These are phyloP conservation scores for Cyberlindnera samutprakarnensis DNA, from an alignment of 805 yeast species.

Conservation along the genomic window DNA sequence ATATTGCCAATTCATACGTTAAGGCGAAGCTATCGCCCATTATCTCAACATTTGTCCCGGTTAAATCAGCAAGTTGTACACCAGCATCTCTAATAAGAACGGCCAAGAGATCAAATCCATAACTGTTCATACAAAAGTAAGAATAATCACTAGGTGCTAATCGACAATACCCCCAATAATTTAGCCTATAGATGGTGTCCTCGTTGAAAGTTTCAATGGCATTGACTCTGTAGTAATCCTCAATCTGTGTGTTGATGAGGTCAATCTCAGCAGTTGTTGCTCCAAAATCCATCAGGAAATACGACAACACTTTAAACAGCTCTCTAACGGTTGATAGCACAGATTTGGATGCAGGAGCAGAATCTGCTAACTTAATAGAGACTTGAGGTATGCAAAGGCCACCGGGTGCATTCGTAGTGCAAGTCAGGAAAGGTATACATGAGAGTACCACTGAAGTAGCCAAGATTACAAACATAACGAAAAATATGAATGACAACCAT, in stretches of 20 bases:
- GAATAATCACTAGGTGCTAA: slow-evolving; percentile 17
- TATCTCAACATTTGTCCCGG: slow-evolving; percentile 31
- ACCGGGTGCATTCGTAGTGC: slow-evolving; percentile 9
- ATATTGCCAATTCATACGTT: slow-evolving; percentile 30
- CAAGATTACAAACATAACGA: too few relatives aligned
- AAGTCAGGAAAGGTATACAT: too few relatives aligned
- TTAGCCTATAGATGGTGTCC: slow-evolving; percentile 35
- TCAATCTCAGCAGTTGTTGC: slow-evolving; percentile 15
- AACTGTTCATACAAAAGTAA: slow-evolving; percentile 27
- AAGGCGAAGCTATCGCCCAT: slow-evolving; percentile 35
- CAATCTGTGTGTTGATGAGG: slow-evolving; percentile 15
- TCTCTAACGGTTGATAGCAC: slow-evolving; percentile 31
- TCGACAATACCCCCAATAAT: slow-evolving; percentile 43
- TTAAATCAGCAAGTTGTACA: slow-evolving; percentile 33
- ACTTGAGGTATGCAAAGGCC: slow-evolving; percentile 36
- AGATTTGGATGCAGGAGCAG: slow-evolving; percentile 27
- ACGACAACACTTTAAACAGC: slow-evolving; percentile 36
- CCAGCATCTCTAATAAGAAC: slow-evolving; percentile 45
- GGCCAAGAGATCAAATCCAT: slow-evolving; percentile 40
- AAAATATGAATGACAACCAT: too few relatives aligned
- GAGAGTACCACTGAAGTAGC: too few relatives aligned
- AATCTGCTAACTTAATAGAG: slow-evolving; percentile 32
- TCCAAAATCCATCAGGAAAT: slow-evolving; percentile 38
- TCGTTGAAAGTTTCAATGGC: slow-evolving; percentile 39
- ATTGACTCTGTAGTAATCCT: slow-evolving; percentile 21